These are phyloP conservation scores for Backusella luteola DNA, from an alignment of 192 early-diverging fungal genomes.

Conservation along the genomic window DNA sequence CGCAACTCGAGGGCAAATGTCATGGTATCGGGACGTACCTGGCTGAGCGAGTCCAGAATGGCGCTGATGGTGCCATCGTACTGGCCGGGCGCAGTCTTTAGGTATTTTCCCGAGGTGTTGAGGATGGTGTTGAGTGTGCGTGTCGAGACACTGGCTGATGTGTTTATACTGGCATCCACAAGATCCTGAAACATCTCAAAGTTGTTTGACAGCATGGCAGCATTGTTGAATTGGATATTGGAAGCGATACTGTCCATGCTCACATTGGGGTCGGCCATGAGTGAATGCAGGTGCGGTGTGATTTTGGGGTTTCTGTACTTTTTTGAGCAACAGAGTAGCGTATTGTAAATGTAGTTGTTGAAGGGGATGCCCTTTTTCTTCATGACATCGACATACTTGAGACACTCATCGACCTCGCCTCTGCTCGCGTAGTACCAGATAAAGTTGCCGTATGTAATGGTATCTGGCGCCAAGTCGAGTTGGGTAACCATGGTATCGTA, in stretches of 20 bases:
- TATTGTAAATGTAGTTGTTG: constrained; percentile 17
- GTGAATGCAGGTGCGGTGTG: neutral
- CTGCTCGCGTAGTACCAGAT: constrained; percentile 13
- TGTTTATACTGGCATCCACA: neutral
- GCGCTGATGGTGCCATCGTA: neutral
- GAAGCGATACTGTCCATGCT: neutral
- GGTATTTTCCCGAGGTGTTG: constrained; percentile 11
- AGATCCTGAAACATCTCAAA: constrained; percentile 11
- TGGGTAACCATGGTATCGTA: constrained; percentile 10
- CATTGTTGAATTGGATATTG: constrained; percentile 5
- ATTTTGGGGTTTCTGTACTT: constrained; percentile 10
- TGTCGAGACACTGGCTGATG: neutral
- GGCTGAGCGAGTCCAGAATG: neutral
- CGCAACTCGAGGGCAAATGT: constrained; percentile 20
- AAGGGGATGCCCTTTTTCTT: constrained; percentile 5
- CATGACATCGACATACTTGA: constrained; percentile 26
- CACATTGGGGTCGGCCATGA: constrained; percentile 3
- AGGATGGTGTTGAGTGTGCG: constrained; percentile 17
- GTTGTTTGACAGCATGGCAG: neutral
- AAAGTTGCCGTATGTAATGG: constrained; percentile 23
- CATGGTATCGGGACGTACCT: constrained; percentile 9
- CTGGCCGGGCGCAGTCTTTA: neutral
- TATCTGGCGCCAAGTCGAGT: neutral
- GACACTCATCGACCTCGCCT: neutral
- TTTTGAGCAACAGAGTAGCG: neutral